These are phyloP conservation scores for Wallacemonas sp. DNA, from an alignment of 208 protist genomes.

Conservation along the genomic window DNA sequence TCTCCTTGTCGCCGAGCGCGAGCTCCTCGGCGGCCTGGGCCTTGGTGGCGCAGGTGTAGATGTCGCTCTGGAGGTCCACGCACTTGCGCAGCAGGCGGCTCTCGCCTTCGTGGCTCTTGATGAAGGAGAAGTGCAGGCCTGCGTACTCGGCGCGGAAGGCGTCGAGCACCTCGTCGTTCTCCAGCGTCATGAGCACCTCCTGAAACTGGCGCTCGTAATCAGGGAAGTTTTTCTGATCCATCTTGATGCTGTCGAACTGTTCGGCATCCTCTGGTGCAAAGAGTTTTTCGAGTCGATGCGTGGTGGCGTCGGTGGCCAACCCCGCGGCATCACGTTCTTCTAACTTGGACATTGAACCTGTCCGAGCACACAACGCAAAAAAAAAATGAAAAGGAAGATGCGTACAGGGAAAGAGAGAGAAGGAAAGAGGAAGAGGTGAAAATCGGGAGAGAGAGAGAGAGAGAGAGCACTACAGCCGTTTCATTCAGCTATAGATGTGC, in stretches of 20 bases:
- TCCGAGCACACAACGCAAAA: not conserved
- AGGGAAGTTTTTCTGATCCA: constrained; percentile 79
- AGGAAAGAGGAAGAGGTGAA: not conserved
- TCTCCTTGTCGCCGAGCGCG: constrained; percentile 94
- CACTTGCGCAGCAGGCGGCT: constrained; percentile 96
- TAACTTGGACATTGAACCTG: not conserved
- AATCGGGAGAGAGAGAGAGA: not conserved
- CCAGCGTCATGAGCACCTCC: constrained; percentile 93
- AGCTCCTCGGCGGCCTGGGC: constrained; percentile 94
- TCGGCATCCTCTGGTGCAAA: constrained; percentile 39
- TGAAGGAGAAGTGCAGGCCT: constrained; percentile 95
- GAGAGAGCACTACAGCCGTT: not conserved
- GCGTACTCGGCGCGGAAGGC: constrained; percentile 97
- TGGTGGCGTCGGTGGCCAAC: not conserved
- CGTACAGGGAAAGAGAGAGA: not conserved
- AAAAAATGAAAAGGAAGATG: not conserved
- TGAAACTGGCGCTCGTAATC: constrained; percentile 95
- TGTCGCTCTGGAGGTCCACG: constrained; percentile 94
- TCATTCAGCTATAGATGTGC: too few species aligned
- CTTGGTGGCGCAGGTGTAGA: constrained; percentile 95
- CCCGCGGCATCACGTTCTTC: not conserved
- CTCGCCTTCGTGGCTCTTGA: constrained; percentile 97
- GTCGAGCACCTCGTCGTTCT: constrained; percentile 95
- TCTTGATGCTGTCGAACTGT: constrained; percentile 55
- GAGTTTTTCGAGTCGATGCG: constrained; percentile 15